Evolutionary conservation across 179 eudicot genomes (phyloP).

Genomic region (Silene vulgaris): DNA sequence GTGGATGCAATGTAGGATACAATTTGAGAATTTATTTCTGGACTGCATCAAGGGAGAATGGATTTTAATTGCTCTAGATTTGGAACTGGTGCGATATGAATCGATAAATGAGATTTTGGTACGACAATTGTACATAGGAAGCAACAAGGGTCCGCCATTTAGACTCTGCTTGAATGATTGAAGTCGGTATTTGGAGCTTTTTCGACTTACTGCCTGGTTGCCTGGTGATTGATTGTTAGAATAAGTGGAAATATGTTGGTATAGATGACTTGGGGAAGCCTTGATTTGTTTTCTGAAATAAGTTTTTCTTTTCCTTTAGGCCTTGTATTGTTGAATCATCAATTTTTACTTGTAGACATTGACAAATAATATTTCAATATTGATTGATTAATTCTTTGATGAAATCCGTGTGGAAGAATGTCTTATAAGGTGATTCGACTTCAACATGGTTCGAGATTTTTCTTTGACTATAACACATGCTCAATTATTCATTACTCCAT

Average conservation of each 20-base stretch:
- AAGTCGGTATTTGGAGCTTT: conserved; percentile 7
- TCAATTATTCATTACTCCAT: too few relatives aligned
- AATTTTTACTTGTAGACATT: conserved; percentile 6
- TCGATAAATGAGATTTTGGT: conserved; percentile 20
- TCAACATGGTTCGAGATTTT: too few relatives aligned
- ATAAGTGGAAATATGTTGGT: conserved; percentile 13
- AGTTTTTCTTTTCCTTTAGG: conserved; percentile 4
- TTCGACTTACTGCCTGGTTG: background rate
- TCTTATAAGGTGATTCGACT: background rate
- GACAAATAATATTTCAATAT: conserved; percentile 13
- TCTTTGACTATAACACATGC: too few relatives aligned
- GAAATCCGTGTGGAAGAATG: background rate
- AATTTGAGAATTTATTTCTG: background rate
- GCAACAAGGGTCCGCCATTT: conserved; percentile 16
- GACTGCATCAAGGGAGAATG: background rate
- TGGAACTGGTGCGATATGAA: background rate
- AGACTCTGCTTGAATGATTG: background rate
- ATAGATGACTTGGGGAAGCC: background rate
- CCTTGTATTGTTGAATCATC: conserved; percentile 8
- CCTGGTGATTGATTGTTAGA: conserved; percentile 20
- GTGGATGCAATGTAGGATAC: background rate
- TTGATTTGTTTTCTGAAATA: background rate
- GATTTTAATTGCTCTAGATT: too few relatives aligned
- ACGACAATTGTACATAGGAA: conserved; percentile 23
- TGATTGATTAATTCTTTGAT: conserved; percentile 14